Percentiles rank a stretch among this genome's conserved stretches.
Evolutionary conservation across 345 rosid species (phyloP).

Genomic region (Rhodamnia argentea): DNA sequence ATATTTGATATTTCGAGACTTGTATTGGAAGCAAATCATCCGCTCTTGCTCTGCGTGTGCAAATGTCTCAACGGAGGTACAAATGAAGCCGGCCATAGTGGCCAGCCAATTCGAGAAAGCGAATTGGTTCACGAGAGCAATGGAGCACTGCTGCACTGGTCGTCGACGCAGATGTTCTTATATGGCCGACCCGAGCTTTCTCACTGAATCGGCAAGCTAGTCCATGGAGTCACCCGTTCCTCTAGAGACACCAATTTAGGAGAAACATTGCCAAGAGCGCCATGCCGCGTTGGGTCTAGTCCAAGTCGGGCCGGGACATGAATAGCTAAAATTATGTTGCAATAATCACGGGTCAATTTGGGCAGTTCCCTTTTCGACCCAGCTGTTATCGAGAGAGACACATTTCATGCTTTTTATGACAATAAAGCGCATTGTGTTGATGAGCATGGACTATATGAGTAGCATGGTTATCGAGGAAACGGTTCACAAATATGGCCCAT

Average conservation of each 20-base stretch:
- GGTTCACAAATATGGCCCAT: neutral
- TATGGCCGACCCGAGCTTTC: neutral
- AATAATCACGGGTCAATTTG: neutral
- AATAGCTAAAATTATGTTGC: neutral
- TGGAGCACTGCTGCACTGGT: neutral
- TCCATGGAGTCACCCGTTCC: neutral
- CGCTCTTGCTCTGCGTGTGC: neutral
- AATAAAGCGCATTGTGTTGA: neutral
- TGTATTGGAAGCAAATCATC: neutral
- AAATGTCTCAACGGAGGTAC: neutral
- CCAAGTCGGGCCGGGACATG: neutral
- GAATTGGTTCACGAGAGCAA: neutral
- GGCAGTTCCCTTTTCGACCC: too few relatives aligned
- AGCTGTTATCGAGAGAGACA: neutral
- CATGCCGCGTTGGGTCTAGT: too few relatives aligned
- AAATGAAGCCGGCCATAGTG: neutral
- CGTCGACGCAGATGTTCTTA: neutral
- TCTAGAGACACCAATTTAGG: neutral
- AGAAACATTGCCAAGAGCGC: too few relatives aligned
- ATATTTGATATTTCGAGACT: neutral
- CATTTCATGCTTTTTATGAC: neutral
- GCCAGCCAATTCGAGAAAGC: neutral
- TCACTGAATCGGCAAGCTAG: neutral
- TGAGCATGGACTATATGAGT: neutral
- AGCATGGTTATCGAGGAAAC: neutral